Evolutionary conservation across 495 filamentous ascomycete genomes (phyloP).

Genomic region (Xylaria nigripes): DNA sequence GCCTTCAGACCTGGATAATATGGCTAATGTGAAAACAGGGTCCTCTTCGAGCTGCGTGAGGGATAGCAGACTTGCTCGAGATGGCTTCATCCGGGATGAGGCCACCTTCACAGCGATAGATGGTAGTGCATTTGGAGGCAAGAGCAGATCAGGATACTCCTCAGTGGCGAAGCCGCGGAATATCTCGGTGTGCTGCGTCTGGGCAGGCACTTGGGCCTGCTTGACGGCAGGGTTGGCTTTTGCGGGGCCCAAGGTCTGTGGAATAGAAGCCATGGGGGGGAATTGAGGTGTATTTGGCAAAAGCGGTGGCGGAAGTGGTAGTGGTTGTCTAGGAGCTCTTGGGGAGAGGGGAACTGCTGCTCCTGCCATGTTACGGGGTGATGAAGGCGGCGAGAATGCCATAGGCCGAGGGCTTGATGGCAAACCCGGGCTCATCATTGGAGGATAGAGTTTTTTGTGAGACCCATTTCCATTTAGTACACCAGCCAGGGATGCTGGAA

Average conservation of each 20-base stretch:
- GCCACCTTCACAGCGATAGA: constrained; percentile 77
- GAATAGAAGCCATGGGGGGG: constrained; percentile 40
- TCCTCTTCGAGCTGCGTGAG: constrained; percentile 70
- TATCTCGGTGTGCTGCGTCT: constrained; percentile 30
- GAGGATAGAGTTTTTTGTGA: constrained; percentile 36
- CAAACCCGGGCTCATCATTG: constrained; percentile 76
- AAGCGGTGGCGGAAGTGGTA: constrained; percentile 56
- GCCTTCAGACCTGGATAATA: constrained; percentile 69
- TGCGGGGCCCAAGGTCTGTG: constrained; percentile 29
- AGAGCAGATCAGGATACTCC: constrained; percentile 70
- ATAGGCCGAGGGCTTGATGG: constrained; percentile 85
- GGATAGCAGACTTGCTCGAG: constrained; percentile 70
- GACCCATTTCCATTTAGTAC: constrained; percentile 33
- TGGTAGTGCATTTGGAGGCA: constrained; percentile 87
- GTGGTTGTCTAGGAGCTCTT: constrained; percentile 57
- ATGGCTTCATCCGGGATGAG: constrained; percentile 89
- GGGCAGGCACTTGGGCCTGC: constrained; percentile 23
- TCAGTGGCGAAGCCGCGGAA: constrained; percentile 65
- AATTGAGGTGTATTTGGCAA: constrained; percentile 54
- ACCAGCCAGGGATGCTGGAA: constrained; percentile 41
- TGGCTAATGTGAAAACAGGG: constrained; percentile 84
- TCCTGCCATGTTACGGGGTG: constrained; percentile 48
- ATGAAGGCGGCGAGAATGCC: constrained; percentile 60
- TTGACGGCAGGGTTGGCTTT: constrained; percentile 35
- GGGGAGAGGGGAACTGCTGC: constrained; percentile 62